phyloP scores from a whole-genome alignment of 73 alveolate genomes.

The Paramecium sexaurelia region DNA sequence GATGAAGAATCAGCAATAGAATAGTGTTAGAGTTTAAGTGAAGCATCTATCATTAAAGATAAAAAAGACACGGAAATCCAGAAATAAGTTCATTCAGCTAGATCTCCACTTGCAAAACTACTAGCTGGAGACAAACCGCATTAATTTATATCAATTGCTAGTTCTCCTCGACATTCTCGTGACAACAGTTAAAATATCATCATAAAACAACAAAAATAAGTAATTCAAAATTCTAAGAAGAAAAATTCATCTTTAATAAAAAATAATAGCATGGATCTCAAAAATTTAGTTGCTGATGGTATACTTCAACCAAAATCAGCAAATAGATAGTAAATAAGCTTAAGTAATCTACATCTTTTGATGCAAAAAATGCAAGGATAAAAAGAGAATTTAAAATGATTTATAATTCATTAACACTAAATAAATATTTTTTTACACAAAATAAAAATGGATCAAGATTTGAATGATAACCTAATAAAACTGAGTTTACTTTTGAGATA shows the following conservation, averaged over 20 bases:
- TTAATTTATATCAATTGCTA: not conserved
- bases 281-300: not conserved
- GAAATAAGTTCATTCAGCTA: not conserved
- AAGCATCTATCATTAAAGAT: not conserved
- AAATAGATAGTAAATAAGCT: not conserved
- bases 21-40: slow-evolving; percentile 18
- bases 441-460: not conserved
- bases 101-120: slow-evolving; percentile 4
- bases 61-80: not conserved
- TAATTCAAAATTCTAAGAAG: slow-evolving; percentile 4
- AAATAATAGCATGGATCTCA: slow-evolving; percentile 54
- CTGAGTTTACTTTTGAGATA: not conserved
- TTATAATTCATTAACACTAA: not conserved
- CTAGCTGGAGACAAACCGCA: not conserved
- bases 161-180: slow-evolving; percentile 50
- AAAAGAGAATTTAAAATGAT: not conserved
- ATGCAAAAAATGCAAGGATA: slow-evolving; percentile 2
- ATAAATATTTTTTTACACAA: not conserved
- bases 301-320: not conserved
- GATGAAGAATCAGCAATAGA: slow-evolving; percentile 49
- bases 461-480: not conserved
- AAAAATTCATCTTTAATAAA: slow-evolving; percentile 29
- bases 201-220: not conserved
- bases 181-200: not conserved
- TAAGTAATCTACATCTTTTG: not conserved